These are phyloP conservation scores for Shiraia bambusicola DNA, from an alignment of 2,329 filamentous ascomycete species.

Conservation along the genomic window DNA sequence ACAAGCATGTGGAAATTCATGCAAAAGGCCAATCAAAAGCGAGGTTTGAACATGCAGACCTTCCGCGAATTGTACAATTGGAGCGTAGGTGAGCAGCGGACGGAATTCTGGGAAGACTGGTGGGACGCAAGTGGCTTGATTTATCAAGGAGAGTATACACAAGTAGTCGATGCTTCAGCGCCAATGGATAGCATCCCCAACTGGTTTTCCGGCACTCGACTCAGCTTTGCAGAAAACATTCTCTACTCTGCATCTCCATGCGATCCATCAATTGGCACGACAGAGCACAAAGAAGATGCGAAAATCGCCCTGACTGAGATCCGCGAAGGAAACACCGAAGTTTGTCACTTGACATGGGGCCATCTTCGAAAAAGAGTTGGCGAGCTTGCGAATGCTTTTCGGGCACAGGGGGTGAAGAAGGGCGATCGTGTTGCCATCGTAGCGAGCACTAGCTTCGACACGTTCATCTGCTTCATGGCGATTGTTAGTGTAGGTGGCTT, in stretches of 20 bases:
- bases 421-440: constrained; percentile 78
- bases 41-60: constrained; percentile 60
- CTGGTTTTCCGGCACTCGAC: constrained; percentile 73
- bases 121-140: constrained; percentile 34
- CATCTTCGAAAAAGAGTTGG: constrained; percentile 64
- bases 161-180: constrained; percentile 66
- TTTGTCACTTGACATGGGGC: constrained; percentile 63
- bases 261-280: constrained; percentile 53
- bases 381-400: constrained; percentile 65
- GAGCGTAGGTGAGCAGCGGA: constrained; percentile 60
- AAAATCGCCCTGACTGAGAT: constrained; percentile 73
- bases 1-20: constrained; percentile 52
- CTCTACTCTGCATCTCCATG: constrained; percentile 59
- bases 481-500: constrained; percentile 70
- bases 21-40: constrained; percentile 61
- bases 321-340: constrained; percentile 62
- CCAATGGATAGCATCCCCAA: constrained; percentile 70
- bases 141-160: constrained; percentile 28
- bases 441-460: constrained; percentile 73
- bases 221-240: constrained; percentile 82
- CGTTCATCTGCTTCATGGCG: constrained; percentile 70
- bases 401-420: constrained; percentile 63
- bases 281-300: constrained; percentile 66
- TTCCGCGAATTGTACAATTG: constrained; percentile 71
- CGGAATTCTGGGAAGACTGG: constrained; percentile 47